Evolutionary conservation across 768 basidiomycete genomes (phyloP), one percentile per base, ranked within the genome.

Genomic region (Mycena sanguinolenta): DNA sequence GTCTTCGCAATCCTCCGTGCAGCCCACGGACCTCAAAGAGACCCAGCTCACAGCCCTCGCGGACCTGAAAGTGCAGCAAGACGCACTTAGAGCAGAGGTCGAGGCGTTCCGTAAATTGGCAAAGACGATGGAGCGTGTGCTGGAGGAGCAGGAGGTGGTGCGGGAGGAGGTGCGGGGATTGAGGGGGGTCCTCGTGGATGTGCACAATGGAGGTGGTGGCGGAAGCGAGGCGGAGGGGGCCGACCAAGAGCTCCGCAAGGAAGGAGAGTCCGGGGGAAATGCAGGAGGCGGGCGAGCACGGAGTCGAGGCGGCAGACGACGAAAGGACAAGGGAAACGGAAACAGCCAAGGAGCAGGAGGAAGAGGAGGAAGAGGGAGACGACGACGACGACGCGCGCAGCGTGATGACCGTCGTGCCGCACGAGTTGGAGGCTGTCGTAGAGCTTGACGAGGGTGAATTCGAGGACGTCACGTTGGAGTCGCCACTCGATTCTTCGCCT

Each of bases 121-220:
- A 10, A 4, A 5, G 1, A 14, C 16, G 17, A 6, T 19, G 53
- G 97, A 98, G 76, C 87, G 85, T 42, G 88, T 94, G 72, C 84
- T 97, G 38, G 85, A 86, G 2, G 96, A 98, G 81, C 95, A 98
- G 75, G 96, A 98, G 67, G 83, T 82, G 10, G 89, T 98, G 77
- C 92, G 92, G 80, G 84, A 84, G 27, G 96, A 99, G 75, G 89
- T 99, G 2, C 81, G 87, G 34, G 83, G 84, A 4, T 82, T 99
- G 63, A 84, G 93, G 8, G 91, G 92, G 60, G 79, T 92, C 73
- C 87, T 95, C 0, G 65, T 55, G 2, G 72, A 30, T 12, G 69
- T 12, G 58, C 52, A 58, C 21, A 19, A 25, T 21, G 30, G 42
- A 44, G 42, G 7, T 17, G 7, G 42, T 19, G 42, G 42, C 17